Evolutionary conservation across 805 yeast genomes (phyloP), one percentile per base, ranked within the genome.

Genomic region (Wickerhamiella australiensis): DNA sequence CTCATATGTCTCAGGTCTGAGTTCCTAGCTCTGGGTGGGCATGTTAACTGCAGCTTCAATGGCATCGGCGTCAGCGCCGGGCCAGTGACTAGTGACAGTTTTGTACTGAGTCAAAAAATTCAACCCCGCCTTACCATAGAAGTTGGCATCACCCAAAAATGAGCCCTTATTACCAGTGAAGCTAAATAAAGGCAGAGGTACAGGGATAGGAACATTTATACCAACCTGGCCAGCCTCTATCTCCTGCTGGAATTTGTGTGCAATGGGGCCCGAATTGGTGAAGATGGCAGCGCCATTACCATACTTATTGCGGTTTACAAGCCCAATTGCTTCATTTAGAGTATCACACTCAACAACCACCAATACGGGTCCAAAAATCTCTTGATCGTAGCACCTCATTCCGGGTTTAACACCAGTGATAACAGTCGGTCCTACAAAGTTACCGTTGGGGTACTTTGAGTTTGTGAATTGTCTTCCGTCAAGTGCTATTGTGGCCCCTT

Each of bases 141-240:
- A 81, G 70, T 82, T 82, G 71, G 82, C 73, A 61, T 82, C 87
- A 31, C 88, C 88, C 56, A 80, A 70, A 75, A 82, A 80, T 5
- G 85, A 79, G 35, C 78, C 82, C 67, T 79, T 79, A 64, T 76
- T 77, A 23, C 88, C 88, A 11, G 88, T 82, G 69, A 81, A 81
- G 3, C 85, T 78, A 65, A 81, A 81, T 84, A 82, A 79, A 52
- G 88, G 87, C 63, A 82, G 68, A 46, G 88, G 88, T 17, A 81
- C 88, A 4, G 88, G 88, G 53, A 81, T 82, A 13, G 88, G 87
- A 33, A 81, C 85, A 59, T 81, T 81, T 57, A 81, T 72, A 50
- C 88, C 88, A 46, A 81, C 83, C 65, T 81, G 87, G 27, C 88
- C 88, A 50, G 80, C 78, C 52, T 79, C 82, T 54, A 80, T 76